Evolutionary conservation across 2,329 filamentous ascomycete genomes (phyloP).

Genomic region (Zopfia rhizophila): DNA sequence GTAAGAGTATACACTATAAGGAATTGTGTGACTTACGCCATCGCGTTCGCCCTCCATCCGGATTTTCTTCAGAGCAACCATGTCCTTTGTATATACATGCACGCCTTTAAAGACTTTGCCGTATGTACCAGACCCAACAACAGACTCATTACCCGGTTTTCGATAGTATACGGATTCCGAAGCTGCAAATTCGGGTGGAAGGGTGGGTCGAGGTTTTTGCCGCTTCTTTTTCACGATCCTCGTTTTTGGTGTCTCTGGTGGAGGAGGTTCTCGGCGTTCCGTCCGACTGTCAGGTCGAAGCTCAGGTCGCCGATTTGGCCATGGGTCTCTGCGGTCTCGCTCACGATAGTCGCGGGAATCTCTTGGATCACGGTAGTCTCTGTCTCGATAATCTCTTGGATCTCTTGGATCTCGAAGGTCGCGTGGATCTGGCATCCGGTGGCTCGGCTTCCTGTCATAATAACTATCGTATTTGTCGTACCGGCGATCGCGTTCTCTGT

Average conservation of each 20-base stretch:
- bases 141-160: constrained; percentile 97
- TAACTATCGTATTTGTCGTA: constrained; percentile 25
- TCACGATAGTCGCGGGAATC: constrained; percentile 28
- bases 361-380: constrained; percentile 34
- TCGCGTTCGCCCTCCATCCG: constrained; percentile 94
- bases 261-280: constrained; percentile 48
- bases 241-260: constrained; percentile 57
- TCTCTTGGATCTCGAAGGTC: constrained; percentile 17
- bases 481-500: constrained; percentile 52
- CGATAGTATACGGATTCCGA: constrained; percentile 94
- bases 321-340: constrained; percentile 23
- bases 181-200: constrained; percentile 76
- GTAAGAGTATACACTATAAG: constrained; percentile 11
- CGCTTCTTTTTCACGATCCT: constrained; percentile 74
- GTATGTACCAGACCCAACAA: constrained; percentile 94
- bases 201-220: constrained; percentile 74
- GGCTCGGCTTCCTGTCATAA: constrained; percentile 25
- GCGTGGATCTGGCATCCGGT: not conserved
- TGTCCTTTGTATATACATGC: constrained; percentile 86
- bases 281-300: constrained; percentile 48
- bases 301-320: constrained; percentile 35
- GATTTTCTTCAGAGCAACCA: constrained; percentile 89
- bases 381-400: constrained; percentile 24
- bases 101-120: constrained; percentile 95
- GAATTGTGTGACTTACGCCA: constrained; percentile 60